phyloP scores from a whole-genome alignment of 768 basidiomycete species.

The Lenzites betulinus region DNA sequence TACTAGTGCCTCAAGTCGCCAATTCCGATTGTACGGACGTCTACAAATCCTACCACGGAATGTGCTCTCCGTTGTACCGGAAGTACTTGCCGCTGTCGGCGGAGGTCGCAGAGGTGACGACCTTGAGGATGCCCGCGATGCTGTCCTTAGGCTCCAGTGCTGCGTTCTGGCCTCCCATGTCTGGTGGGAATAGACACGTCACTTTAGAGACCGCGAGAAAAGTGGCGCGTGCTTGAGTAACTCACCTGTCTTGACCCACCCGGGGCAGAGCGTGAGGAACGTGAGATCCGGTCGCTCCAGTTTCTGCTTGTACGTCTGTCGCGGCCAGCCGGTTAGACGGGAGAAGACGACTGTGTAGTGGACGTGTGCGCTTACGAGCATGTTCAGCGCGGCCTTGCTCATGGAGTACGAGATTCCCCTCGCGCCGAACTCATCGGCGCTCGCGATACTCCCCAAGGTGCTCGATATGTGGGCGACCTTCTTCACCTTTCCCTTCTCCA shows the following conservation, averaged over 20 bases:
- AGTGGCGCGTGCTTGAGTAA: no score
- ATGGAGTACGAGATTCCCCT: conserved; percentile 35
- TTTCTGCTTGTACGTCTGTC: conserved; percentile 24
- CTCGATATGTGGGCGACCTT: conserved; percentile 38
- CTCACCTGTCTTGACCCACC: conserved; percentile 22
- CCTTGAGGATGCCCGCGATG: conserved; percentile 4
- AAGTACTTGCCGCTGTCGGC: conserved; percentile 34
- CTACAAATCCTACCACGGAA: not conserved
- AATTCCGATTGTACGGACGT: no score
- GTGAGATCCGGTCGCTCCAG: conserved; percentile 13
- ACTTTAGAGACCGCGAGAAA: no score
- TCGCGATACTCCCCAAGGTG: conserved; percentile 34
- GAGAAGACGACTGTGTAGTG: conserved; percentile 12
- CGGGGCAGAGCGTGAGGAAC: conserved; percentile 13
- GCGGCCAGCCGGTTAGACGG: not conserved
- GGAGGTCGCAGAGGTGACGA: conserved; percentile 1
- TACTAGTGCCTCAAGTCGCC: no score
- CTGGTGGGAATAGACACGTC: not conserved
- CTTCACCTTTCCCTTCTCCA: conserved; percentile 34
- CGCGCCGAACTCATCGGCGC: conserved; percentile 27
- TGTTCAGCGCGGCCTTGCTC: conserved; percentile 33
- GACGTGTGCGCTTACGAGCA: conserved; percentile 20
- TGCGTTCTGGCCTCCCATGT: conserved; percentile 13
- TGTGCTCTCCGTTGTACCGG: conserved; percentile 31
- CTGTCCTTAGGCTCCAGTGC: conserved; percentile 11